Conservation (phyloP, 1,139 yeast species). For the Candida neerlandica region DNA sequence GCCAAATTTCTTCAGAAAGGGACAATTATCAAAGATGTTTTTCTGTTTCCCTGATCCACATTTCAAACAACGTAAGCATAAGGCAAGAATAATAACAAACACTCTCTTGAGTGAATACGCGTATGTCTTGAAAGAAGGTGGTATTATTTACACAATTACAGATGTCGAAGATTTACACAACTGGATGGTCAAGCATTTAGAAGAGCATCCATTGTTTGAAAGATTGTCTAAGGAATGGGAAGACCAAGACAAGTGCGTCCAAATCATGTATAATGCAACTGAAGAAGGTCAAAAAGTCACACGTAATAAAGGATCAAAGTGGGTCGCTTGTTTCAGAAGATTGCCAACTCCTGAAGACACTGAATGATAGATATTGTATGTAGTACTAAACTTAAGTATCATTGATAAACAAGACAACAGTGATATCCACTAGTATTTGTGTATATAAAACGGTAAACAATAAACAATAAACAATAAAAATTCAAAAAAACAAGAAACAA, state of each 20-base stretch:
- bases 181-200: conserved; percentile 95
- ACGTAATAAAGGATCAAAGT: conserved; percentile 85
- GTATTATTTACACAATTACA: conserved; percentile 89
- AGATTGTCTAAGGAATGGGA: conserved; percentile 83
- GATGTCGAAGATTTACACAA: conserved; percentile 91
- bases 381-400: too few relatives aligned
- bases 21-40: conserved; percentile 85
- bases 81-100: conserved; percentile 91
- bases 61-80: conserved; percentile 94
- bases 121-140: conserved; percentile 82
- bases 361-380: conserved; percentile 12
- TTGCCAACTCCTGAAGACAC: conserved; percentile 57
- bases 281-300: conserved; percentile 98
- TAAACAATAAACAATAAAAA: neutral
- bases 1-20: conserved; percentile 86
- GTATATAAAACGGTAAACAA: neutral
- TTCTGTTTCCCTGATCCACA: conserved; percentile 99
- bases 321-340: conserved; percentile 85
- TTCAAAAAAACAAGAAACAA: neutral
- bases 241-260: conserved; percentile 73
- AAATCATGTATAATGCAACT: conserved; percentile 85
- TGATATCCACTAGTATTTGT: neutral
- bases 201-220: conserved; percentile 87
- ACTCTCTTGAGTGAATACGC: conserved; percentile 92
- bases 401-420: too few relatives aligned